These are phyloP conservation scores for Zygosaccharomyces pseudobailii DNA, from an alignment of 1,139 yeast genomes.

Conservation along the genomic window DNA sequence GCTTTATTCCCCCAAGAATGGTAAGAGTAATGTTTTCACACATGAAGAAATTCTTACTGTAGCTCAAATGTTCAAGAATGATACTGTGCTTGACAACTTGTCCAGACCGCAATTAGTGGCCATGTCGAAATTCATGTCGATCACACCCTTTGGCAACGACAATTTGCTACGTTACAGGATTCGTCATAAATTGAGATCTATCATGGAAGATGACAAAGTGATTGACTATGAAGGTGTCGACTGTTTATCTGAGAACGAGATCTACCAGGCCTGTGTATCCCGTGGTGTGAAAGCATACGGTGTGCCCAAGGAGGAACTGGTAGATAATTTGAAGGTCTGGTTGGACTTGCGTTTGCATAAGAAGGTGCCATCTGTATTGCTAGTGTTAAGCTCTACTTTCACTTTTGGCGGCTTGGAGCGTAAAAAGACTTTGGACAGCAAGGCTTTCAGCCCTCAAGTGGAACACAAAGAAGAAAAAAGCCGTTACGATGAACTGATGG, in stretches of 20 bases:
- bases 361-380: constrained; percentile 84
- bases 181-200: constrained; percentile 81
- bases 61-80: constrained; percentile 89
- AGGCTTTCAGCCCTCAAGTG: constrained; percentile 16
- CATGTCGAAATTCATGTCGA: constrained; percentile 87
- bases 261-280: constrained; percentile 85
- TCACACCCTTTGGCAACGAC: constrained; percentile 92
- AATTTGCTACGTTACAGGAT: constrained; percentile 88
- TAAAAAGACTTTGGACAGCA: constrained; percentile 8
- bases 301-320: constrained; percentile 76
- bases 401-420: constrained; percentile 64
- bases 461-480: constrained; percentile 15
- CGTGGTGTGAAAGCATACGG: constrained; percentile 87
- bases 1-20: constrained; percentile 60
- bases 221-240: constrained; percentile 94
- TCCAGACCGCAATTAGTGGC: constrained; percentile 91
- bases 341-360: constrained; percentile 82
- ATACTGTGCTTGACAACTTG: constrained; percentile 85
- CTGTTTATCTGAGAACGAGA: constrained; percentile 72
- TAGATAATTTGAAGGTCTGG: constrained; percentile 85
- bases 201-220: constrained; percentile 87
- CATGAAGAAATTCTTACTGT: constrained; percentile 73
- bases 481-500: constrained; percentile 51
- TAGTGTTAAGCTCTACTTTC: constrained; percentile 81
- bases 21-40: constrained; percentile 57